Percentiles rank a stretch among this genome's conserved stretches.
Evolutionary conservation across 2,329 filamentous ascomycete genomes (phyloP).

Genomic region (Escovopsis weberi): DNA sequence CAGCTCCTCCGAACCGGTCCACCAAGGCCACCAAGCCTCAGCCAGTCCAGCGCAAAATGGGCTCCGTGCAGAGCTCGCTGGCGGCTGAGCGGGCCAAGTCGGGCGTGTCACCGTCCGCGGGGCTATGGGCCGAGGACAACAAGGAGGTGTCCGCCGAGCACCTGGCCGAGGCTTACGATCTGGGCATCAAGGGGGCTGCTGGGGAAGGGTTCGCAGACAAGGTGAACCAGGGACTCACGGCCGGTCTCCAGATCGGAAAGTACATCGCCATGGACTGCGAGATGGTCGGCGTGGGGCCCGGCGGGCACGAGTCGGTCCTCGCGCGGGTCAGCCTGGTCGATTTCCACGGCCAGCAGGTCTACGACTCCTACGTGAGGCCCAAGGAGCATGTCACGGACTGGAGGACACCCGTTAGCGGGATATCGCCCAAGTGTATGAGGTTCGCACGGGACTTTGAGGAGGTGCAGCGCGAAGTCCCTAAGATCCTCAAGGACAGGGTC

Average conservation of each 20-base stretch:
- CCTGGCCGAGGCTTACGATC: constrained; percentile 46
- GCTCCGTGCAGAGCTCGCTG: constrained; percentile 36
- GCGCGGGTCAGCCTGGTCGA: constrained; percentile 85
- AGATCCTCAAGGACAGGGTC: constrained; percentile 54
- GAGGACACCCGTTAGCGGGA: constrained; percentile 74
- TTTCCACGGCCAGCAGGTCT: constrained; percentile 82
- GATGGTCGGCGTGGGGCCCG: constrained; percentile 81
- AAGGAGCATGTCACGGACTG: constrained; percentile 74
- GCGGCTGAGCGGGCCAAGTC: constrained; percentile 22
- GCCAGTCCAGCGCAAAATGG: constrained; percentile 30
- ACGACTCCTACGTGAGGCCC: constrained; percentile 82
- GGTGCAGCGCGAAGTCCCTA: constrained; percentile 59
- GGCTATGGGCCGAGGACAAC: constrained; percentile 46
- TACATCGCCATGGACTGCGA: constrained; percentile 93
- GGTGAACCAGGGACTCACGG: constrained; percentile 49
- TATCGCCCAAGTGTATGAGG: constrained; percentile 58
- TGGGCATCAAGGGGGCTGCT: constrained; percentile 32
- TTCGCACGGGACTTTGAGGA: constrained; percentile 56
- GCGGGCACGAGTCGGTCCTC: constrained; percentile 56
- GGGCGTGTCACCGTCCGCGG: constrained; percentile 37
- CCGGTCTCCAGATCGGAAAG: constrained; percentile 54
- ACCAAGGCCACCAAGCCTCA: neutral
- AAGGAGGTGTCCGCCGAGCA: constrained; percentile 46
- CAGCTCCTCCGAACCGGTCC: constrained; percentile 2
- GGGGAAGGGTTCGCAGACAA: constrained; percentile 25